Percentiles rank a stretch among this genome's conserved stretches.
phyloP scores from a whole-genome alignment of 371 early-diverging fungal genomes.

The Mortierella sp. region DNA sequence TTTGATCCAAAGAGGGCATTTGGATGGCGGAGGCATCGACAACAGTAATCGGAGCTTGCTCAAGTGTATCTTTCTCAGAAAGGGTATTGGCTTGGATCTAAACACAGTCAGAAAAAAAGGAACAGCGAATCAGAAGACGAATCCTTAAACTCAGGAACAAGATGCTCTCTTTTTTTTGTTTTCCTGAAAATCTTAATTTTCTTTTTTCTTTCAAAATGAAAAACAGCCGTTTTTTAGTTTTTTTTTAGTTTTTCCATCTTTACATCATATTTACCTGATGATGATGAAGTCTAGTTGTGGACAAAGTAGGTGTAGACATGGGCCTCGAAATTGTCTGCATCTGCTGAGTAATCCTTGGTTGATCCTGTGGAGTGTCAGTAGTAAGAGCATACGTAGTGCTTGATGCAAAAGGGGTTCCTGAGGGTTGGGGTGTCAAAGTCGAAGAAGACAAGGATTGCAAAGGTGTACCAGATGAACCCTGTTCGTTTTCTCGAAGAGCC shows the following conservation, averaged over 20 bases:
- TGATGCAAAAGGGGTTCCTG: background rate
- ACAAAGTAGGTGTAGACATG: background rate
- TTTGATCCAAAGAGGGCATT: background rate
- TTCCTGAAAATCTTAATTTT: background rate
- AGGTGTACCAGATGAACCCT: background rate
- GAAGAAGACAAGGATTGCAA: background rate
- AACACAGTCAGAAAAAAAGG: background rate
- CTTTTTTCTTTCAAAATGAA: background rate
- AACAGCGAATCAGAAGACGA: background rate
- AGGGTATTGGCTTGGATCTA: constrained; percentile 9
- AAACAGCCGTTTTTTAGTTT: constrained; percentile 1
- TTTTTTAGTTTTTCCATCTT: background rate
- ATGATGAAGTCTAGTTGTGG: background rate
- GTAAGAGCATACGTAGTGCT: background rate
- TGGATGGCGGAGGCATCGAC: background rate
- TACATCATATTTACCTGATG: constrained; percentile 9
- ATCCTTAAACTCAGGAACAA: constrained; percentile 7
- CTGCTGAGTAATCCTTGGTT: background rate
- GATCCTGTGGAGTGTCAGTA: background rate
- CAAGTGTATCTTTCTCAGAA: background rate
- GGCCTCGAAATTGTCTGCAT: background rate
- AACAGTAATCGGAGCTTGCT: background rate
- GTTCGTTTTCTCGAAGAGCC: constrained; percentile 35
- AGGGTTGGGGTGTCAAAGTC: background rate
- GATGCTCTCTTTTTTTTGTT: no score